phyloP scores from a whole-genome alignment of 2,329 filamentous ascomycete genomes.

The Thelonectria olida region DNA sequence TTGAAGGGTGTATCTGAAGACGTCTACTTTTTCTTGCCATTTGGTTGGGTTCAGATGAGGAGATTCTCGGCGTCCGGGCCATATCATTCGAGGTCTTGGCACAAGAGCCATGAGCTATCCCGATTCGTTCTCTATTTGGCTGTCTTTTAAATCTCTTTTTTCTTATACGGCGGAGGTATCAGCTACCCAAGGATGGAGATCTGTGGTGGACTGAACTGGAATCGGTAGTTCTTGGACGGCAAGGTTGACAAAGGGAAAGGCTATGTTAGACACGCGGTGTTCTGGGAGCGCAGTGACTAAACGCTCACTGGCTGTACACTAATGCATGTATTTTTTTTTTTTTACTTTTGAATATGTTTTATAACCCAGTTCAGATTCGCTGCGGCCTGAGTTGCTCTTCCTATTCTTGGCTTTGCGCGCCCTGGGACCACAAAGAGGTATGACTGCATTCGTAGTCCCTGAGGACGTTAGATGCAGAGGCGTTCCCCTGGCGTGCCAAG shows the following conservation, averaged over 20 bases:
- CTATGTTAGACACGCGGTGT: constrained; percentile 20
- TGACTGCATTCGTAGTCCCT: no score
- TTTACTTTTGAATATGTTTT: constrained; percentile 9
- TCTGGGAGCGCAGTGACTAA: constrained; percentile 9
- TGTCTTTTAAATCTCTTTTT: not conserved
- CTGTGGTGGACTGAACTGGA: constrained; percentile 3
- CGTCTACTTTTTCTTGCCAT: constrained; percentile 12
- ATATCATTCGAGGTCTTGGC: not conserved
- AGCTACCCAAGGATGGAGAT: not conserved
- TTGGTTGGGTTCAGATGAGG: constrained; percentile 2
- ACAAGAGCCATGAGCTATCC: not conserved
- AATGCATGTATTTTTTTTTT: constrained; percentile 15
- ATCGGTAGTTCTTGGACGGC: not conserved
- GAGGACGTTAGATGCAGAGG: no score
- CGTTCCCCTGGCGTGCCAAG: no score
- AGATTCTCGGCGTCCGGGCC: constrained; percentile 1
- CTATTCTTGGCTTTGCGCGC: no score
- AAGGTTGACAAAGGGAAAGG: constrained; percentile 7
- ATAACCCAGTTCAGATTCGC: not conserved
- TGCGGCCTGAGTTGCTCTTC: not conserved
- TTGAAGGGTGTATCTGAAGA: constrained; percentile 50
- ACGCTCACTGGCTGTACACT: constrained; percentile 16
- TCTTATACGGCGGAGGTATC: constrained; percentile 1
- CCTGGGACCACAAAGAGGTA: no score
- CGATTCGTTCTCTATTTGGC: not conserved